Percentiles rank a stretch among this genome's conserved stretches.
These are phyloP conservation scores for Mytilinidion resinicola DNA, from an alignment of 495 filamentous ascomycete genomes.

Conservation along the genomic window DNA sequence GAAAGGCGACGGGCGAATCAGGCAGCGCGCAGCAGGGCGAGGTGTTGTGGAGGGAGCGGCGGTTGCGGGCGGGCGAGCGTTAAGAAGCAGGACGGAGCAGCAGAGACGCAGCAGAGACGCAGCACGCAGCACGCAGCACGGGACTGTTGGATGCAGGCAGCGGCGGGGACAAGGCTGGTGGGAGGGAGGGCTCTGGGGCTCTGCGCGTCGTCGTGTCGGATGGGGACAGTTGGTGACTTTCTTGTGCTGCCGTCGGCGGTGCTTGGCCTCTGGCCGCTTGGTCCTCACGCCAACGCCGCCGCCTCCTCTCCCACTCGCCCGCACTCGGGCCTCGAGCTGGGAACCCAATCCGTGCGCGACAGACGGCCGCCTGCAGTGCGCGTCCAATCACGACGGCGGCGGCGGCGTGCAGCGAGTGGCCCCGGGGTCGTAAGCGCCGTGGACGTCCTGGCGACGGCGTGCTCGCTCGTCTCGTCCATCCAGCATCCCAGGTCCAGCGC, in stretches of 20 bases:
- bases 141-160: no score
- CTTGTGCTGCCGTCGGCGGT: background rate
- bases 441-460: background rate
- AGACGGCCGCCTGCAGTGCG: background rate
- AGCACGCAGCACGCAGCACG: no score
- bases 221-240: no score
- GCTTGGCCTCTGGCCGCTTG: background rate
- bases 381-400: background rate
- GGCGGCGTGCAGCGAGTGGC: background rate
- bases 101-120: background rate
- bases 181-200: no score
- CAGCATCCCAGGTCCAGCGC: background rate
- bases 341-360: background rate
- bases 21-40: background rate
- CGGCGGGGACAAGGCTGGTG: no score
- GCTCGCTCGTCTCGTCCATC: background rate
- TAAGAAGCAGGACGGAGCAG: background rate
- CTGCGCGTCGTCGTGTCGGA: no score
- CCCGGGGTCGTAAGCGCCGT: slow-evolving; percentile 1
- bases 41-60: background rate
- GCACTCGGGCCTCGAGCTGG: background rate
- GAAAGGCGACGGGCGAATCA: background rate
- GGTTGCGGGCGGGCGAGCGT: background rate
- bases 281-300: background rate
- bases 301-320: background rate